phyloP scores from a whole-genome alignment of 2,329 filamentous ascomycete genomes.

The Hansfordia pulvinata region DNA sequence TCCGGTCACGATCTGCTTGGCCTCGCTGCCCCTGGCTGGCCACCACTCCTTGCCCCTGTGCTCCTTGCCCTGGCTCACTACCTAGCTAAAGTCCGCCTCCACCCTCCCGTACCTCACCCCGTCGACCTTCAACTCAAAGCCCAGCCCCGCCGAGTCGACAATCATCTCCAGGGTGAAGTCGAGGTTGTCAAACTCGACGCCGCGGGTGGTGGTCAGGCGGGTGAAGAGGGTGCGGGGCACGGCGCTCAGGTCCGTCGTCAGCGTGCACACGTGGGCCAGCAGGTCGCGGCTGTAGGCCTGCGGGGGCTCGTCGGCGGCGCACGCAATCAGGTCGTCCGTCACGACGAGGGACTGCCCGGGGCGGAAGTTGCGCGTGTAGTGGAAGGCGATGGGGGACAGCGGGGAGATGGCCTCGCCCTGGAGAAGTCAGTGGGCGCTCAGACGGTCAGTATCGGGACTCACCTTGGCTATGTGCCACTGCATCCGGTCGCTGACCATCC shows the following conservation, averaged over 20 bases:
- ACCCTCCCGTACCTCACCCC: constrained; percentile 65
- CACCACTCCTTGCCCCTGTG: too few species aligned
- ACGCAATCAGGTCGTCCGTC: constrained; percentile 69
- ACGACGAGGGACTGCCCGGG: constrained; percentile 65
- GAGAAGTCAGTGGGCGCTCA: too few species aligned
- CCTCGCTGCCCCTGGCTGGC: too few species aligned
- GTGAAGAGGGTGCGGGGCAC: constrained; percentile 65
- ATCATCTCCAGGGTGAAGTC: constrained; percentile 77
- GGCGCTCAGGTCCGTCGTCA: constrained; percentile 67
- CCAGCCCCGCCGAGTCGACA: constrained; percentile 62
- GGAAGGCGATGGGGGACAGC: constrained; percentile 63
- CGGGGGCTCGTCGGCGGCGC: constrained; percentile 54
- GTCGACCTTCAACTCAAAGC: constrained; percentile 69
- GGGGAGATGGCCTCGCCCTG: constrained; percentile 64
- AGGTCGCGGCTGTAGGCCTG: constrained; percentile 46
- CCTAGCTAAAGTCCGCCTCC: constrained; percentile 61
- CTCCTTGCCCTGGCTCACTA: too few species aligned
- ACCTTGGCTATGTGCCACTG: constrained; percentile 77
- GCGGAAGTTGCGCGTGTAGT: constrained; percentile 76
- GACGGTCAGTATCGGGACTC: constrained; percentile 8
- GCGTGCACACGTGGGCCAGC: constrained; percentile 61
- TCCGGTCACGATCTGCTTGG: too few species aligned
- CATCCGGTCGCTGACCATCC: constrained; percentile 76
- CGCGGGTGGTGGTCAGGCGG: constrained; percentile 61
- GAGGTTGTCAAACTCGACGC: constrained; percentile 70